Evolutionary conservation across 2,329 filamentous ascomycete species (phyloP).

Genomic region (Drechslera avenae): DNA sequence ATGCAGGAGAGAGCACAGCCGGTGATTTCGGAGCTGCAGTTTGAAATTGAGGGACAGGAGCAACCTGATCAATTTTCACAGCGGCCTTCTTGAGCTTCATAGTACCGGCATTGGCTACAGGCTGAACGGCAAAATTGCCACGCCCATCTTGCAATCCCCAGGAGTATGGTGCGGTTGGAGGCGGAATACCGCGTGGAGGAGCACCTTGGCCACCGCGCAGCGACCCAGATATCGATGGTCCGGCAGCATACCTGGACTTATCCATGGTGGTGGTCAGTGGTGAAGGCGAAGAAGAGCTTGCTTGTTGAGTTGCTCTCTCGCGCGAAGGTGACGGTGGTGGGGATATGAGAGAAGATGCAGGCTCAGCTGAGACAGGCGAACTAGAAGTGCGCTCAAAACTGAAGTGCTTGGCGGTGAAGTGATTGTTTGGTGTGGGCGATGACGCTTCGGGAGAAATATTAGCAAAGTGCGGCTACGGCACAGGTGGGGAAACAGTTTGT

Average conservation of each 20-base stretch:
- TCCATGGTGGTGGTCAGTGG: conserved; percentile 16
- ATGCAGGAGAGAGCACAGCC: not conserved
- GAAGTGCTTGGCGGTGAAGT: not conserved
- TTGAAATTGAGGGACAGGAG: not conserved
- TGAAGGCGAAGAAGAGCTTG: not conserved
- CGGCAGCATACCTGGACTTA: conserved; percentile 12
- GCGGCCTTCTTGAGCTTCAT: conserved; percentile 39
- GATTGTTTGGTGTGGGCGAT: conserved; percentile 4
- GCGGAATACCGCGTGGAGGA: no score
- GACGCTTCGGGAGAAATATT: conserved; percentile 7
- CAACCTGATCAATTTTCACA: conserved; percentile 33
- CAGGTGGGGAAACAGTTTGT: not conserved
- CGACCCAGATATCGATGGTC: conserved; percentile 5
- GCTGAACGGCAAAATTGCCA: conserved; percentile 32
- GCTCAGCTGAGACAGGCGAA: not conserved
- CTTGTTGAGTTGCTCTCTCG: not conserved
- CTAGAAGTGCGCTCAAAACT: not conserved
- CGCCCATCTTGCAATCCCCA: conserved; percentile 12
- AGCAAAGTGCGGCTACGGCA: not conserved
- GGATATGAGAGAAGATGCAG: conserved; percentile 4
- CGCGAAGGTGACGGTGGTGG: conserved; percentile 14
- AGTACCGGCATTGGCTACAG: conserved; percentile 15
- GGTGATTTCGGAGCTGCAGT: not conserved
- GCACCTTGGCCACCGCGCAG: not conserved
- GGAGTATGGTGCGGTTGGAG: not conserved